phyloP scores from a whole-genome alignment of 352 stramenopile species.

The Pythium periplocum region DNA sequence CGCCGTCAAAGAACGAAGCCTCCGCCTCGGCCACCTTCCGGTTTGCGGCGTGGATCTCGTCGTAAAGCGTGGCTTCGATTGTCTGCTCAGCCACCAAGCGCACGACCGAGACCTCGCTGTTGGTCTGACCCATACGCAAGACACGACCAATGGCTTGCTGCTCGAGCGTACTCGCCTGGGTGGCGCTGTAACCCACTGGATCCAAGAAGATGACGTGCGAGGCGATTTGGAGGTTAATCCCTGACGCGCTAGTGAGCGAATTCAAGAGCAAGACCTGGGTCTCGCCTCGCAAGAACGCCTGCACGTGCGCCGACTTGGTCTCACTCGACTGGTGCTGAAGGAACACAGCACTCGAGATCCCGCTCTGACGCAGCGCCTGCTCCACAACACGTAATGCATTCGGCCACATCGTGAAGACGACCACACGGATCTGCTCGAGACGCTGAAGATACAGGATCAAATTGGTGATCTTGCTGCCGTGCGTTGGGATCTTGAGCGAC shows the following conservation, averaged over 20 bases:
- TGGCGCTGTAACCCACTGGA: constrained; percentile 56
- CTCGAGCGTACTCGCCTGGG: constrained; percentile 74
- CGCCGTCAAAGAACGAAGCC: constrained; percentile 67
- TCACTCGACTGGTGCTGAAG: constrained; percentile 72
- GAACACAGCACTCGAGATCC: constrained; percentile 64
- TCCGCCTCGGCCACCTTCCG: constrained; percentile 37
- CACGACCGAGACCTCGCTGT: constrained; percentile 58
- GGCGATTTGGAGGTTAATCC: constrained; percentile 81
- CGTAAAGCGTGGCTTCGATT: constrained; percentile 66
- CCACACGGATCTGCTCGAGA: constrained; percentile 51
- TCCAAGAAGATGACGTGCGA: constrained; percentile 83
- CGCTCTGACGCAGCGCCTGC: constrained; percentile 43
- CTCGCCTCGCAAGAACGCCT: constrained; percentile 55
- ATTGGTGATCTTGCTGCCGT: constrained; percentile 71
- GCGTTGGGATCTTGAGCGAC: constrained; percentile 21
- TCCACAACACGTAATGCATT: constrained; percentile 57
- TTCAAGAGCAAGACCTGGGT: constrained; percentile 74
- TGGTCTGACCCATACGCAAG: constrained; percentile 81
- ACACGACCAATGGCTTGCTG: constrained; percentile 81
- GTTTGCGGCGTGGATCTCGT: constrained; percentile 60
- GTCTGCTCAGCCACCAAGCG: constrained; percentile 72
- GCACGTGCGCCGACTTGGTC: constrained; percentile 68
- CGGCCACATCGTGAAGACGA: constrained; percentile 85
- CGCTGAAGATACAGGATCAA: constrained; percentile 62
- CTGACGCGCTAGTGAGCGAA: constrained; percentile 73